These are phyloP conservation scores for Amanita jacksonii DNA, from an alignment of 768 basidiomycete species.

Conservation along the genomic window DNA sequence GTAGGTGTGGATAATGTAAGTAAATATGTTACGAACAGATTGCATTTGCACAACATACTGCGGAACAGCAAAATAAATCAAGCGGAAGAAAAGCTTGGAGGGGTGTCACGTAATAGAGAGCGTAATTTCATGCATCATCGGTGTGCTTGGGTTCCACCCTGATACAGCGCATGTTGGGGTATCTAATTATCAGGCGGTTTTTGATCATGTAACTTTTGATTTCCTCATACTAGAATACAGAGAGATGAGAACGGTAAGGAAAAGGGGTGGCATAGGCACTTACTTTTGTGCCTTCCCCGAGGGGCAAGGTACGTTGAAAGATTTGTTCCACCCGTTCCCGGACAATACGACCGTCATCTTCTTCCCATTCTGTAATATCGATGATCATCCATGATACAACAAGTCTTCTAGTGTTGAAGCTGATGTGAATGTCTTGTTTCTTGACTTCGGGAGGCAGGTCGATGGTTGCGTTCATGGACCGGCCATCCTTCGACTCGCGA, in stretches of 20 bases:
- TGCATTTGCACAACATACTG: too few relatives aligned
- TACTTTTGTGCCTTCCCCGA: constrained; percentile 68
- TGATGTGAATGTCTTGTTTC: constrained; percentile 71
- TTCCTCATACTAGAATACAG: constrained; percentile 54
- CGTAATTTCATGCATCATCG: constrained; percentile 3
- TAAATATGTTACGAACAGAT: constrained; percentile 1
- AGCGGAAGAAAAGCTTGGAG: too few relatives aligned
- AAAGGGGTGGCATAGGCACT: constrained; percentile 11
- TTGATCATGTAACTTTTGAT: constrained; percentile 59
- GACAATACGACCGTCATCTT: constrained; percentile 50
- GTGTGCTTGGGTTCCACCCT: constrained; percentile 25
- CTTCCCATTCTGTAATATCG: constrained; percentile 50
- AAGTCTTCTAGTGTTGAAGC: constrained; percentile 52
- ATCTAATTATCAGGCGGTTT: constrained; percentile 50
- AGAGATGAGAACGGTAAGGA: neutral
- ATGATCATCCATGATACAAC: constrained; percentile 59
- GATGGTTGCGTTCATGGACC: constrained; percentile 61
- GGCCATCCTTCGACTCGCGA: constrained; percentile 63
- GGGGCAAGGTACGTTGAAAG: constrained; percentile 56
- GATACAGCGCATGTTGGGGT: constrained; percentile 49
- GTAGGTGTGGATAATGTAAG: neutral
- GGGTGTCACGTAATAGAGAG: neutral
- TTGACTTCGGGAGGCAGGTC: constrained; percentile 56
- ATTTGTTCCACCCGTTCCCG: constrained; percentile 56
- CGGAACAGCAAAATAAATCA: too few relatives aligned